Evolutionary conservation across 1,284 basidiomycete species (phyloP).

Genomic region (Leccinum olivaceoglutinosum): DNA sequence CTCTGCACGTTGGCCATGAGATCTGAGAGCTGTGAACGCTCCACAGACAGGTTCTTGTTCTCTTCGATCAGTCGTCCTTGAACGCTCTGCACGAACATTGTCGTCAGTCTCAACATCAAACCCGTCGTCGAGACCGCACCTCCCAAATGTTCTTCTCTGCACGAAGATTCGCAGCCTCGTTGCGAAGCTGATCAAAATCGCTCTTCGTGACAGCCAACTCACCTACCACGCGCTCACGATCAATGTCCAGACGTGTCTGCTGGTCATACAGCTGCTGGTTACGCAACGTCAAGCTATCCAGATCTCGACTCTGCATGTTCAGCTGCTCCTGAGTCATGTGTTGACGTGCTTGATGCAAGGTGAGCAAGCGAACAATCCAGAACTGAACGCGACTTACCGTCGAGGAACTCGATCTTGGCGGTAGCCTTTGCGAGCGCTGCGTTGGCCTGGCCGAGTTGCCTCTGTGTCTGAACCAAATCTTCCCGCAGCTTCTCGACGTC

Average conservation of each 20-base stretch:
- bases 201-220: conserved; percentile 55
- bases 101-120: conserved; percentile 7
- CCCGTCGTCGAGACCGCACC: conserved; percentile 41
- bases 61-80: conserved; percentile 81
- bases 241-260: conserved; percentile 63
- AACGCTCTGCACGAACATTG: conserved; percentile 46
- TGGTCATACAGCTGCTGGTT: conserved; percentile 68
- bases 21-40: conserved; percentile 47
- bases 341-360: conserved; percentile 48
- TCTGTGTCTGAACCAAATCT: conserved; percentile 59
- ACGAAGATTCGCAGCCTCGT: conserved; percentile 79
- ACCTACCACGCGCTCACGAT: conserved; percentile 57
- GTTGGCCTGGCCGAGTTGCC: conserved; percentile 62
- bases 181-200: conserved; percentile 69
- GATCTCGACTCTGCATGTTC: conserved; percentile 48
- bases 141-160: conserved; percentile 93
- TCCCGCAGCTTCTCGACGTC: conserved; percentile 69
- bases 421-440: conserved; percentile 75
- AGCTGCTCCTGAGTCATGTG: conserved; percentile 63
- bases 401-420: conserved; percentile 71
- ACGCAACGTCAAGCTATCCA: conserved; percentile 57
- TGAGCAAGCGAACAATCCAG: conserved; percentile 3
- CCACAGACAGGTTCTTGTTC: conserved; percentile 72
- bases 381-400: conserved; percentile 42
- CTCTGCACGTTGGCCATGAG: too few relatives aligned